Conservation (phyloP, 2,329 filamentous ascomycete species). For the Escovopsis sp. region DNA sequence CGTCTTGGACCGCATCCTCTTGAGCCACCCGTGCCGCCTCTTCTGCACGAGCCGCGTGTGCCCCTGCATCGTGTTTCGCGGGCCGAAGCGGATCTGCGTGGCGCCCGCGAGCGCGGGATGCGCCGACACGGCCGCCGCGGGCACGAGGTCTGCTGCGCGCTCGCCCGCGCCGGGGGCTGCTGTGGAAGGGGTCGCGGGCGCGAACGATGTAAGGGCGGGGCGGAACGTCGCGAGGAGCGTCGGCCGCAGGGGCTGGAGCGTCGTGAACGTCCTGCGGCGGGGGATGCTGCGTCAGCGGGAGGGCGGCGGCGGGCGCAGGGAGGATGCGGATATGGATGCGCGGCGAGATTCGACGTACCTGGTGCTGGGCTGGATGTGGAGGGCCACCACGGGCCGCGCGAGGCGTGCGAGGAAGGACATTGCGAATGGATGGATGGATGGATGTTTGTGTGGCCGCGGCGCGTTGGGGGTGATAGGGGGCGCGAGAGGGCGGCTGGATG, state of each 20-base stretch:
- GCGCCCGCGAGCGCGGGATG: constrained; percentile 36
- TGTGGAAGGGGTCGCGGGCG: constrained; percentile 10
- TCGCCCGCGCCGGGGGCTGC: constrained; percentile 1
- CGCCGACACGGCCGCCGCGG: constrained; percentile 30
- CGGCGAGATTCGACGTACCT: constrained; percentile 8
- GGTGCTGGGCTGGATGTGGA: constrained; percentile 6
- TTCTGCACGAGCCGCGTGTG: constrained; percentile 43
- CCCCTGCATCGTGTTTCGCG: constrained; percentile 41
- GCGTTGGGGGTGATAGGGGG: too few species aligned
- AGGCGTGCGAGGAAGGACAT: constrained; percentile 18
- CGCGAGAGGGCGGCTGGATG: too few species aligned
- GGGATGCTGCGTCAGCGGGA: neutral
- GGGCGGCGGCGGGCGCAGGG: neutral
- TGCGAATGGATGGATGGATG: neutral
- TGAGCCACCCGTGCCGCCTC: constrained; percentile 43
- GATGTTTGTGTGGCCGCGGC: too few species aligned
- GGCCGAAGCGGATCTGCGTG: constrained; percentile 42
- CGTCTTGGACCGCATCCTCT: constrained; percentile 32
- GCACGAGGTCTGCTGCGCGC: constrained; percentile 27
- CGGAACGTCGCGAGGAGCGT: constrained; percentile 23
- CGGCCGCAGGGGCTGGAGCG: constrained; percentile 36
- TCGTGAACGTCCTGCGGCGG: constrained; percentile 28
- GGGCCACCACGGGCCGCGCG: constrained; percentile 15
- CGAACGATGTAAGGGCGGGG: constrained; percentile 17
- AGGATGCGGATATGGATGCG: neutral